A percentile compares a stretch with the other conserved stretches of the same genome.
Evolutionary conservation across 73 alveolate genomes (phyloP).

Genomic region (Durusdinium trenchii): DNA sequence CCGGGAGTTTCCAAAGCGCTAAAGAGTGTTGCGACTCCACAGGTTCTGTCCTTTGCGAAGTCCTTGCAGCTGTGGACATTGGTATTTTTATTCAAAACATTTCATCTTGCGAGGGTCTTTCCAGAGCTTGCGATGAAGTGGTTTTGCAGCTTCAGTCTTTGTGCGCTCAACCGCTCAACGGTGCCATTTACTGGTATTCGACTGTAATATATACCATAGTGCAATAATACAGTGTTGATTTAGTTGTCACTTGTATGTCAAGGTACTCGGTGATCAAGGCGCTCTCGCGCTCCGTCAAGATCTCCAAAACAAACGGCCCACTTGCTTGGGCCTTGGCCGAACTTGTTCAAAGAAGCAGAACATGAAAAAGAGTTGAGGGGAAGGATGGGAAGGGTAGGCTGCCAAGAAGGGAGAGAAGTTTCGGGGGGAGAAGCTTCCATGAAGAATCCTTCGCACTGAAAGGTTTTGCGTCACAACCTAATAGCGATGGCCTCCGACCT

Average conservation of each 20-base stretch:
- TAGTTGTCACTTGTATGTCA: background rate
- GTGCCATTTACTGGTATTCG: too few species aligned
- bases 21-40: constrained; percentile 38
- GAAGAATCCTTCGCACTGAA: background rate
- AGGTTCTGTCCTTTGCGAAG: background rate
- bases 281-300: constrained; percentile 75
- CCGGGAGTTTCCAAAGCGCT: constrained; percentile 50
- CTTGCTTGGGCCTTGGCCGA: background rate
- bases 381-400: too few species aligned
- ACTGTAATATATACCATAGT: too few species aligned
- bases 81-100: too few species aligned
- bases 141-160: constrained; percentile 56
- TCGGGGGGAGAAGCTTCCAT: too few species aligned
- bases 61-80: too few species aligned
- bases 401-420: too few species aligned
- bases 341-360: too few species aligned
- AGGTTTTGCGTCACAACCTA: background rate
- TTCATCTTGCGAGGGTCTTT: background rate
- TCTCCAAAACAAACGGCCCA: constrained; percentile 82
- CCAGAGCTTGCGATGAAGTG: constrained; percentile 67
- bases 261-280: constrained; percentile 73
- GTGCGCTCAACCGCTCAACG: too few species aligned
- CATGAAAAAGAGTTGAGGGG: too few species aligned
- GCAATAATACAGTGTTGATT: background rate
- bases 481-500: too few species aligned